These are phyloP conservation scores for Priceomyces fermenticarens DNA, from an alignment of 805 yeast genomes.

Conservation along the genomic window DNA sequence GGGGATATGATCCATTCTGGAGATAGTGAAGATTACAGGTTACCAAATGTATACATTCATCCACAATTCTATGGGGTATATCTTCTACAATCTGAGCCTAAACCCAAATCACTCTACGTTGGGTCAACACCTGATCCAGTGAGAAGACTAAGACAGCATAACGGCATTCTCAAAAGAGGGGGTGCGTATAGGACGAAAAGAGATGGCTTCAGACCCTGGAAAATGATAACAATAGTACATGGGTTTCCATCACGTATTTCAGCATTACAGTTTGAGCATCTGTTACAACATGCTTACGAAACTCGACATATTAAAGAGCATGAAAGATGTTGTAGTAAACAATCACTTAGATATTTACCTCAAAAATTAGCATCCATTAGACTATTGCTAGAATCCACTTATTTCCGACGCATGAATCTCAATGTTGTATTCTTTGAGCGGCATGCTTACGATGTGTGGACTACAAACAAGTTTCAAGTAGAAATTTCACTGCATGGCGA, in stretches of 20 bases:
- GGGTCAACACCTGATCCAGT: constrained; percentile 83
- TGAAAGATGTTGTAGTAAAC: constrained; percentile 35
- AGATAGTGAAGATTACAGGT: no score
- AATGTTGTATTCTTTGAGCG: constrained; percentile 44
- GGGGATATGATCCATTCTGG: no score
- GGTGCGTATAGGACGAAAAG: constrained; percentile 71
- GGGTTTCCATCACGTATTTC: constrained; percentile 69
- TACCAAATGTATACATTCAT: constrained; percentile 3
- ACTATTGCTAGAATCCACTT: constrained; percentile 38
- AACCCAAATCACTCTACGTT: constrained; percentile 61
- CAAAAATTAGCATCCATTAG: constrained; percentile 48
- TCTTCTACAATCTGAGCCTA: constrained; percentile 57
- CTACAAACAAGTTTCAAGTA: constrained; percentile 26
- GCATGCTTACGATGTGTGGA: constrained; percentile 30
- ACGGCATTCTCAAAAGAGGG: constrained; percentile 59
- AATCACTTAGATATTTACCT: constrained; percentile 40
- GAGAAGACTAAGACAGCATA: constrained; percentile 70
- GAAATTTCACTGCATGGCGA: constrained; percentile 6
- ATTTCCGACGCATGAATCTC: constrained; percentile 46
- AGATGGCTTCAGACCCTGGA: constrained; percentile 69
- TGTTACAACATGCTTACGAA: constrained; percentile 71
- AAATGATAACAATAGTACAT: constrained; percentile 56
- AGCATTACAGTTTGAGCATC: constrained; percentile 80
- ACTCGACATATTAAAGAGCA: constrained; percentile 55
- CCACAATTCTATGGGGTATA: constrained; percentile 67